These are phyloP conservation scores for Neurospora tetrasperma DNA, from an alignment of 495 filamentous ascomycete species.

Conservation along the genomic window DNA sequence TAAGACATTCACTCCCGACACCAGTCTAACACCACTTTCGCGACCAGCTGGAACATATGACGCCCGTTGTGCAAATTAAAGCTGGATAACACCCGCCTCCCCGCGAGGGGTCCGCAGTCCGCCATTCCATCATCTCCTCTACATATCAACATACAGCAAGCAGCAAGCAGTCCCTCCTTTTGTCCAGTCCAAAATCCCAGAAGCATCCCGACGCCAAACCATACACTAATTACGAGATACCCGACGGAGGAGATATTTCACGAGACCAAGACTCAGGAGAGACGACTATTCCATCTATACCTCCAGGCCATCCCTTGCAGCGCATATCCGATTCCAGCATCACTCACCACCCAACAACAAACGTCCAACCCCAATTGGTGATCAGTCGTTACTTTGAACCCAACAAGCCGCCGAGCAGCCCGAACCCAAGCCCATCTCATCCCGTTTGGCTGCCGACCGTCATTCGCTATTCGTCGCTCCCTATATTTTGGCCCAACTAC, in stretches of 20 bases:
- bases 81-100: constrained; percentile 5
- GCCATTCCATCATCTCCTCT: neutral
- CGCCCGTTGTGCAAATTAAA: constrained; percentile 12
- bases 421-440: neutral
- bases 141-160: neutral
- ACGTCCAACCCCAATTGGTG: neutral
- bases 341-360: neutral
- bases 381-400: neutral
- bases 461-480: neutral
- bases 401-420: neutral
- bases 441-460: neutral
- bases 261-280: neutral
- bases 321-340: neutral
- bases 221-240: neutral
- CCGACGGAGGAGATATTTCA: neutral
- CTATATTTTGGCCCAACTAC: neutral
- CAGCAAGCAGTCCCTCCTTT: neutral
- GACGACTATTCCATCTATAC: neutral
- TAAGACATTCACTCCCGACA: neutral
- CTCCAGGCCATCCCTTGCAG: neutral
- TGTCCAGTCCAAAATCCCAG: neutral
- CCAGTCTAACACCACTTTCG: neutral
- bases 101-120: neutral
- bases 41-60: constrained; percentile 13
- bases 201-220: neutral